Evolutionary conservation across 345 rosid species (phyloP), one percentile per base, ranked within the genome.

Genomic region (Theobroma cacao): DNA sequence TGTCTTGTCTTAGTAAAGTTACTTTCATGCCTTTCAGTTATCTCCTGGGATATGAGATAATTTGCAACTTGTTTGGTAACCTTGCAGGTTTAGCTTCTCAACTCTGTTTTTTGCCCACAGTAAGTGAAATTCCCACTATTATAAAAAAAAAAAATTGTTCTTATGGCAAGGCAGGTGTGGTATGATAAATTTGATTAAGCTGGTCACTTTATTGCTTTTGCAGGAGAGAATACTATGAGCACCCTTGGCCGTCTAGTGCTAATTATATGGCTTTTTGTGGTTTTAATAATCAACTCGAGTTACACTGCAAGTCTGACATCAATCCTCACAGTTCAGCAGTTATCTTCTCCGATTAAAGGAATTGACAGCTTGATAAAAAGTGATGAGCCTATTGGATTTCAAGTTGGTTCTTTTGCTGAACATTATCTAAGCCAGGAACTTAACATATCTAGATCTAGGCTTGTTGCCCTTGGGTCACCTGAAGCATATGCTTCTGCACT

Each of bases 301-400:
- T 95, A 93, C 91, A 95, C 99, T 14, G 98, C 99, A 50, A 92
- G 96, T 85, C 85, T 95, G 81, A 95, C 99, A 69, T 95, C 98
- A 9, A 92, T 93, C 60, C 90, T 95, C 70, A 95, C 99, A 18
- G 98, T 96, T 67, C 97, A 96, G 79, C 98, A 91, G 80, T 88
- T 96, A 24, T 89, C 87, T 36, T 96, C 99, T 78, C 88, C 89
- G 0, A 79, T 96, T 72, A 90, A 92, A 82, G 99, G 98, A 58
- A 84, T 92, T 36, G 92, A 92, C 53, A 91, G 88, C 87, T 88
- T 96, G 82, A 91, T 79, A 83, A 77, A 78, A 38, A 82, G 82
- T 36, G 52, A 91, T 80, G 97, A 92, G 17, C 97, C 85, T 34
- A 84, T 96, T 7, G 98, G 99, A 28, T 96, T 78, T 79, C 99